Conservation (phyloP, 108 stramenopile genomes). For the Skeletonema menzelii region DNA sequence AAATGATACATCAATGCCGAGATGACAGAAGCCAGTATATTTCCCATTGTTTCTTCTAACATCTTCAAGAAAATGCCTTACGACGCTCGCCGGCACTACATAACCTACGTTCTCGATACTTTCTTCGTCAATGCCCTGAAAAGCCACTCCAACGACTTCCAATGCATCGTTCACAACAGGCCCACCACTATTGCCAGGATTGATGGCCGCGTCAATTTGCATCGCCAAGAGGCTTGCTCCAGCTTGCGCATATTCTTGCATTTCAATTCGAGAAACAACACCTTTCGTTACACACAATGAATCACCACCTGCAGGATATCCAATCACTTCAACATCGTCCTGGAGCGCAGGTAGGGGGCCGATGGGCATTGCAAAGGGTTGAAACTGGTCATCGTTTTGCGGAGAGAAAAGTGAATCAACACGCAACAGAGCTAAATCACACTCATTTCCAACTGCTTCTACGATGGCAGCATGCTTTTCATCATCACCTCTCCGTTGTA, state of each 20-base stretch:
- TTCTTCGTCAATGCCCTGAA: constrained; percentile 52
- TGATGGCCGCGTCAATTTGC: constrained; percentile 79
- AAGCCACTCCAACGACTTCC: constrained; percentile 67
- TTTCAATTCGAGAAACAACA: constrained; percentile 70
- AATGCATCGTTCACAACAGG: constrained; percentile 57
- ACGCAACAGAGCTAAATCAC: constrained; percentile 62
- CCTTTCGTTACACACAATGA: constrained; percentile 69
- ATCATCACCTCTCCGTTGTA: constrained; percentile 53
- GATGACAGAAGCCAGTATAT: constrained; percentile 54
- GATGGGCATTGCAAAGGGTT: constrained; percentile 30
- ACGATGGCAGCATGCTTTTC: constrained; percentile 48
- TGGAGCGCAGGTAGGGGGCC: constrained; percentile 55
- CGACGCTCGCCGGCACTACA: constrained; percentile 60
- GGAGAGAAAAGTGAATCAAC: constrained; percentile 46
- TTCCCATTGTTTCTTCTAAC: constrained; percentile 39
- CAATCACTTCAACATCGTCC: constrained; percentile 63
- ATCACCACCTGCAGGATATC: constrained; percentile 66
- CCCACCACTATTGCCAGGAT: constrained; percentile 64
- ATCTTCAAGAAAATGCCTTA: constrained; percentile 55
- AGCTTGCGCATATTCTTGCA: constrained; percentile 56
- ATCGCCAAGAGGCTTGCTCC: constrained; percentile 55
- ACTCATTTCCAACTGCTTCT: constrained; percentile 55
- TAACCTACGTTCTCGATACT: constrained; percentile 68
- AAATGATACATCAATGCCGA: constrained; percentile 37
- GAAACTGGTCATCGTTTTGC: not conserved